Evolutionary conservation across 192 early-diverging fungal species (phyloP), one percentile per base, ranked within the genome.

Genomic region (Coemansia asiatica): DNA sequence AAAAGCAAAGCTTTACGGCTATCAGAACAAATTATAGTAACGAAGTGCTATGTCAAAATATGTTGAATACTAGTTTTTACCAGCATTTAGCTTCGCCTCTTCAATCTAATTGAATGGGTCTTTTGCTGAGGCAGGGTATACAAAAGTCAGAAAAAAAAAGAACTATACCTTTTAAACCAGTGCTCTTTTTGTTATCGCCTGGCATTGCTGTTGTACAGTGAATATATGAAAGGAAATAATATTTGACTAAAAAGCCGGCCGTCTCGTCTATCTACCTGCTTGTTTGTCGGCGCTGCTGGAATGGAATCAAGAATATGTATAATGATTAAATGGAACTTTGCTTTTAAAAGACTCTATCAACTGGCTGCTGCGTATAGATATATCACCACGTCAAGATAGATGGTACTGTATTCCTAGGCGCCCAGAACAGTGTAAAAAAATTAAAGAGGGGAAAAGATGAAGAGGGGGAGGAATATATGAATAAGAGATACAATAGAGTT

Each of bases 141-240:
- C 7, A 49, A 49, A 49, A 18, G n/a, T 22, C 16, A 5, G 48
- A 6, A 19, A 35, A 12, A 10, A 22, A 38, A 60, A 22, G 8
- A 22, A 27, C 6, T 18, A 5, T 60, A 60, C 59, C 59, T 47
- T 60, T 60, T 23, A 60, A 26, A 8, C 59, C 26, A 44, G 59
- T 3, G 40, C 19, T 16, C 35, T 60, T 60, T 47, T 21, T 60
- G 40, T 60, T 38, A 44, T 60, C 40, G 40, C 59, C 23, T 28
- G 59, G 35, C 59, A 60, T 60, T 22, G 40, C 28, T 33, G 29
- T 35, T 44, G 25, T 48, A 25, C 25, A 60, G 36, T 47, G n/a
- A 47, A 28, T 4, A 12, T 10, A 26, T 4, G 53, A 31, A 16
- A n/a, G 16, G 25, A 26, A 53, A 27, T 10, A 26, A 27, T 10